A percentile compares a stretch with the other conserved stretches of the same genome.
These are phyloP conservation scores for Fusarium buharicum DNA, from an alignment of 2,329 filamentous ascomycete species.

Conservation along the genomic window DNA sequence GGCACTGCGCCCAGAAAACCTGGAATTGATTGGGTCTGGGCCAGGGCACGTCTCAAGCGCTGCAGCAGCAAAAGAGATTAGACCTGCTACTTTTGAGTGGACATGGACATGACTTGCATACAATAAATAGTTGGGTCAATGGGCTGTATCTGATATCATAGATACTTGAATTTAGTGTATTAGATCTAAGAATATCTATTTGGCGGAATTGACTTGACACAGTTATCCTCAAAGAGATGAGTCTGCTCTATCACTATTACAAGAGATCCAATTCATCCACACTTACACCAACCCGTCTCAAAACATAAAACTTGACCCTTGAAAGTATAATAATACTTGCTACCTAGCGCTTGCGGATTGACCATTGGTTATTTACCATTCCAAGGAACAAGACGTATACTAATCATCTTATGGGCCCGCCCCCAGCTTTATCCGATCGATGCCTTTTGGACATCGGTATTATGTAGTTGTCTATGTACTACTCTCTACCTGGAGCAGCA, in stretches of 20 bases:
- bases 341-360: slow-evolving; percentile 40
- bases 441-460: slow-evolving; percentile 7
- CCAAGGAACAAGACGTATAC: slow-evolving; percentile 30
- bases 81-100: slow-evolving; percentile 42
- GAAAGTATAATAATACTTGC: slow-evolving; percentile 11
- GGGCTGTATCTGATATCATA: slow-evolving; percentile 33
- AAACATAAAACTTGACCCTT: slow-evolving; percentile 20
- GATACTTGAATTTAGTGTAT: background rate
- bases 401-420: background rate
- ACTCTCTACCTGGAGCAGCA: slow-evolving; percentile 21
- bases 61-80: slow-evolving; percentile 43
- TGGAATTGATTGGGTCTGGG: slow-evolving; percentile 40
- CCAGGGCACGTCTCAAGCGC: slow-evolving; percentile 40
- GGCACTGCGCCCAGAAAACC: slow-evolving; percentile 28
- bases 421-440: slow-evolving; percentile 6
- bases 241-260: background rate
- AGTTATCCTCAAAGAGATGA: background rate
- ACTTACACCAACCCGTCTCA: slow-evolving; percentile 11
- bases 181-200: background rate
- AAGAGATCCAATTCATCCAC: slow-evolving; percentile 21
- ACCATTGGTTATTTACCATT: slow-evolving; percentile 42
- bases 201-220: slow-evolving; percentile 14
- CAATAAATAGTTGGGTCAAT: slow-evolving; percentile 39
- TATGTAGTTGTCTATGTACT: background rate
- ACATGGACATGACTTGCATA: slow-evolving; percentile 41